Percentiles rank a stretch among this genome's conserved stretches.
Evolutionary conservation across 2,329 filamentous ascomycete genomes (phyloP).

Genomic region (Epichloe uncinata): DNA sequence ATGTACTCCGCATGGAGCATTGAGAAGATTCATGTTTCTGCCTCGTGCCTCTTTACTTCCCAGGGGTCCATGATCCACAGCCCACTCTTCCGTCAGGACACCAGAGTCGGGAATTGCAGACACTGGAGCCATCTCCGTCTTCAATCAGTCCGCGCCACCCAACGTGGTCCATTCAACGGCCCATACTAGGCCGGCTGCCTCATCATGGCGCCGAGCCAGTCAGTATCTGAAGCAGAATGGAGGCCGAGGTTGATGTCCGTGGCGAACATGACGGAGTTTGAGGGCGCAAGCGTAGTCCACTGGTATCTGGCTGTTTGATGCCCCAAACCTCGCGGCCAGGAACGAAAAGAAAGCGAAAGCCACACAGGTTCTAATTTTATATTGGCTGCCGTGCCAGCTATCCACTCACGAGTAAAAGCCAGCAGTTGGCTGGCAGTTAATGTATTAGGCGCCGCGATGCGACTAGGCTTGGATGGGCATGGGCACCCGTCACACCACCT

Average conservation of each 20-base stretch:
- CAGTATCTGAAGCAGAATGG: neutral
- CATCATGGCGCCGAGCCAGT: neutral
- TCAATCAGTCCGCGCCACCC: neutral
- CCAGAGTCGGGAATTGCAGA: neutral
- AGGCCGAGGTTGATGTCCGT: neutral
- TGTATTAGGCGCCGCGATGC: constrained; percentile 4
- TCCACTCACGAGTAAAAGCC: neutral
- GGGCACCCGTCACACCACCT: constrained; percentile 4
- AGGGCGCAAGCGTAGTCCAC: neutral
- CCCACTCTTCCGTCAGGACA: neutral
- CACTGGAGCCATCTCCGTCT: neutral
- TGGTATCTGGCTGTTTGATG: neutral
- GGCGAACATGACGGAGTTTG: neutral
- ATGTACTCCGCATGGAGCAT: neutral
- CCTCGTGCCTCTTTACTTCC: neutral
- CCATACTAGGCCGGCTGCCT: neutral
- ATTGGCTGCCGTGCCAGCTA: neutral
- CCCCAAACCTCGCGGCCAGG: neutral
- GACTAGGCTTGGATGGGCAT: neutral
- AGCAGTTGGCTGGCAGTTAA: neutral
- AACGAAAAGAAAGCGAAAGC: neutral
- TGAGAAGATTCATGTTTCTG: neutral
- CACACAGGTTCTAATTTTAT: neutral
- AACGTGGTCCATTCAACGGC: neutral
- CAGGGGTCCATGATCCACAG: neutral